A percentile compares a stretch with the other conserved stretches of the same genome.
These are phyloP conservation scores for Mallotus japonicus DNA, from an alignment of 441 rosid species.

Conservation along the genomic window DNA sequence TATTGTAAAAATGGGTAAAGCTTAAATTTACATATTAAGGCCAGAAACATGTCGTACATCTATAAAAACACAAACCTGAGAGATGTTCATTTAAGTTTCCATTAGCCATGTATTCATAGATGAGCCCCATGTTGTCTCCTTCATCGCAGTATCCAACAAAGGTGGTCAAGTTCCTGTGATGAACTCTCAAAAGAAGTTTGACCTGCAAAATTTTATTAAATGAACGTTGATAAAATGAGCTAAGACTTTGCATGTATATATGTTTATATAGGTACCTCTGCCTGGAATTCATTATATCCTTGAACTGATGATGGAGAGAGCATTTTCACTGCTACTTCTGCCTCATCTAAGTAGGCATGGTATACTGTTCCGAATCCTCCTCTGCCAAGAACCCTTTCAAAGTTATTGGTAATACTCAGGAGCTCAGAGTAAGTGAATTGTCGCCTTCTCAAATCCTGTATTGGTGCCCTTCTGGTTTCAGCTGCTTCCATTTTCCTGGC, in stretches of 20 bases:
- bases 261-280: constrained; percentile 30
- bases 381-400: constrained; percentile 28
- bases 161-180: constrained; percentile 52
- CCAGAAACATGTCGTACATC: too few relatives aligned
- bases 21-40: too few relatives aligned
- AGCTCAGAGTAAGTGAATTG: constrained; percentile 34
- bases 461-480: too few relatives aligned
- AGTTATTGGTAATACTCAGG: constrained; percentile 27
- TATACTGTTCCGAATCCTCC: constrained; percentile 43
- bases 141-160: constrained; percentile 58
- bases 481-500: too few relatives aligned
- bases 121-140: constrained; percentile 34
- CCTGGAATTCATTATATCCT: constrained; percentile 33
- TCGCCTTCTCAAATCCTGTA: constrained; percentile 9
- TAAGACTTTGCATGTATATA: too few relatives aligned
- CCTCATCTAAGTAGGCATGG: constrained; percentile 24
- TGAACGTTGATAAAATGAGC: too few relatives aligned
- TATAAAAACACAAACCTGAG: too few relatives aligned
- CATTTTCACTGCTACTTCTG: constrained; percentile 43
- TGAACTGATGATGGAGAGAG: constrained; percentile 32
- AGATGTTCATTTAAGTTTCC: constrained; percentile 45
- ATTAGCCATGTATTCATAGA: constrained; percentile 53
- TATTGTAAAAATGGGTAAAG: too few relatives aligned
- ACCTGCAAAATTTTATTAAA: constrained; percentile 36
- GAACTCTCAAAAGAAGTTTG: constrained; percentile 46